phyloP scores from a whole-genome alignment of 1,139 yeast genomes.

The Hansenula anomala region DNA sequence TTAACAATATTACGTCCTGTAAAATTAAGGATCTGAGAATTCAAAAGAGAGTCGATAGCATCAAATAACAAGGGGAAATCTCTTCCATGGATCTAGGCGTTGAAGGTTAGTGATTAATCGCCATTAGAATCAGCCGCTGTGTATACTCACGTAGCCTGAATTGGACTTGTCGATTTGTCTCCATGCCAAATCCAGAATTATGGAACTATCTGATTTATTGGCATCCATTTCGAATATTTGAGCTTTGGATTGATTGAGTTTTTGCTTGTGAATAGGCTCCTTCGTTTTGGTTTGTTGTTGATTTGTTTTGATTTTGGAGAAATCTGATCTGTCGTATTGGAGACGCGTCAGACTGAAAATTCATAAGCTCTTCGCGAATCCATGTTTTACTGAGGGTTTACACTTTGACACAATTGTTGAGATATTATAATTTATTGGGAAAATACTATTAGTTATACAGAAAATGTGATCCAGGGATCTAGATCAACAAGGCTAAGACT shows the following conservation, averaged over 20 bases:
- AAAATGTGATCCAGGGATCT: too few relatives aligned
- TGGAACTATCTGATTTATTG: conserved; percentile 5
- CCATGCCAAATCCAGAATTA: conserved; percentile 27
- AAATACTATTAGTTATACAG: too few relatives aligned
- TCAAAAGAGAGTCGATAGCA: conserved; percentile 19
- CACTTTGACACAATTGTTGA: neutral
- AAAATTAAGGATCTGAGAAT: conserved; percentile 17
- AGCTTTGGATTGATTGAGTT: too few relatives aligned
- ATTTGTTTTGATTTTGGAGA: too few relatives aligned
- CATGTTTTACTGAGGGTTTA: neutral
- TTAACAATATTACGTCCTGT: conserved; percentile 22
- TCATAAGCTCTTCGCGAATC: neutral
- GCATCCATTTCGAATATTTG: neutral
- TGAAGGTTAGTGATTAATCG: too few relatives aligned
- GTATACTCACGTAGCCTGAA: conserved; percentile 20
- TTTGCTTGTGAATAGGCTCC: too few relatives aligned
- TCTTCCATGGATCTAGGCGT: conserved; percentile 22
- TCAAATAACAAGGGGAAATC: conserved; percentile 18
- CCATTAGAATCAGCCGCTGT: too few relatives aligned
- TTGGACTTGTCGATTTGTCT: conserved; percentile 21
- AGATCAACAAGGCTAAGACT: conserved; percentile 13
- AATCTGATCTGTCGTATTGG: too few relatives aligned
- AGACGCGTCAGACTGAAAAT: too few relatives aligned
- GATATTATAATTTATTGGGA: too few relatives aligned
- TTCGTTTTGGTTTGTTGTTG: too few relatives aligned